Percentiles rank a stretch among this genome's conserved stretches.
phyloP scores from a whole-genome alignment of 495 filamentous ascomycete species.

The Podospora appendiculata region DNA sequence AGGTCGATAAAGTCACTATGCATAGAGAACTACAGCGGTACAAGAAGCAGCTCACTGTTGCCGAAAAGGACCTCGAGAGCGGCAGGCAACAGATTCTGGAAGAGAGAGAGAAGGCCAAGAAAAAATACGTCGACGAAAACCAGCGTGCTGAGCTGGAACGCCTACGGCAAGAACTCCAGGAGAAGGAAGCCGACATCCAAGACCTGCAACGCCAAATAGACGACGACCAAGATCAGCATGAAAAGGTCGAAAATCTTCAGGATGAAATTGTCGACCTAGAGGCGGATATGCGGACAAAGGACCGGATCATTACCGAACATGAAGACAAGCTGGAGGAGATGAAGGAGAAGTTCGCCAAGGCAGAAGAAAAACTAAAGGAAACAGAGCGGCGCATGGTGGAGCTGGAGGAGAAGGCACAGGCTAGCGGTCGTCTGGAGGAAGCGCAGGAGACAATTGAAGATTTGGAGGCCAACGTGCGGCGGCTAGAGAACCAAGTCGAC shows the following conservation, averaged over 20 bases:
- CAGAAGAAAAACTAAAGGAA: constrained; percentile 45
- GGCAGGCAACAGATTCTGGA: constrained; percentile 74
- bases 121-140: constrained; percentile 58
- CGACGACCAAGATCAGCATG: constrained; percentile 32
- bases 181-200: constrained; percentile 47
- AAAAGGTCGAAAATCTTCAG: constrained; percentile 43
- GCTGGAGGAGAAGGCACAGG: constrained; percentile 52
- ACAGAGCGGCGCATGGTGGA: constrained; percentile 51
- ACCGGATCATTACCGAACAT: constrained; percentile 32
- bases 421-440: constrained; percentile 46
- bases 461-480: constrained; percentile 35
- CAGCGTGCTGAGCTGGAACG: constrained; percentile 52
- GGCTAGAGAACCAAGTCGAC: constrained; percentile 41
- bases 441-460: constrained; percentile 44
- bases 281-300: constrained; percentile 49
- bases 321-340: constrained; percentile 36
- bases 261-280: constrained; percentile 55
- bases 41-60: constrained; percentile 66
- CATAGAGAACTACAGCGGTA: constrained; percentile 77
- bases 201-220: constrained; percentile 44
- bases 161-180: constrained; percentile 42
- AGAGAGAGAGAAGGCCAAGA: constrained; percentile 68
- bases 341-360: constrained; percentile 43
- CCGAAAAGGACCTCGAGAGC: constrained; percentile 71
- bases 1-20: constrained; percentile 81